Conservation (phyloP, 1,139 yeast genomes). For the Kluyveromyces sp. region DNA sequence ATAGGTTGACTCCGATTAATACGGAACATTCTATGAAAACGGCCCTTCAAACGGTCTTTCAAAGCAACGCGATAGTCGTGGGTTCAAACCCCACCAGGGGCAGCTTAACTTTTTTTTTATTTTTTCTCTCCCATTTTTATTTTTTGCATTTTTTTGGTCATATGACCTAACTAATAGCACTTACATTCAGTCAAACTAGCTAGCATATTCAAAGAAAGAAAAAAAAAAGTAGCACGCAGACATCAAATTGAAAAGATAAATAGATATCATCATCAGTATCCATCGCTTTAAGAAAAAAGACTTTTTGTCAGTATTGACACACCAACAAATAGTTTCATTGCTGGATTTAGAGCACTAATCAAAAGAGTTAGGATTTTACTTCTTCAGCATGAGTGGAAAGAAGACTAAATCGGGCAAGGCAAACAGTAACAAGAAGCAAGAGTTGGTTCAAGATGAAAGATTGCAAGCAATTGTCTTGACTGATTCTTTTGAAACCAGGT, state of each 20-base stretch:
- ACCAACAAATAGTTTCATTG: too few species aligned
- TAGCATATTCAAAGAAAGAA: too few species aligned
- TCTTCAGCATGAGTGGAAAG: constrained; percentile 11
- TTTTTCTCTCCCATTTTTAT: neutral
- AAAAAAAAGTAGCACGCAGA: too few species aligned
- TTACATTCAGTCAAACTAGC: too few species aligned
- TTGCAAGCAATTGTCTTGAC: constrained; percentile 91
- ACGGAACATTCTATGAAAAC: constrained; percentile 22
- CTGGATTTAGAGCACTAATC: neutral
- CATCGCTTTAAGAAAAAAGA: too few species aligned
- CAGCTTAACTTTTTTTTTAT: constrained; percentile 17
- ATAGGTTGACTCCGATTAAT: constrained; percentile 32
- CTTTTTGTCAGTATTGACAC: too few species aligned
- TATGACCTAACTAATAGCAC: too few species aligned
- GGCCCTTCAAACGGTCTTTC: constrained; percentile 11
- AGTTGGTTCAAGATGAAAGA: constrained; percentile 58
- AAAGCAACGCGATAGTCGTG: constrained; percentile 46
- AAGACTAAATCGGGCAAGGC: constrained; percentile 8
- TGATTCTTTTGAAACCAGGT: constrained; percentile 86
- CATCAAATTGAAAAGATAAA: too few species aligned
- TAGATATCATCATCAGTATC: too few species aligned
- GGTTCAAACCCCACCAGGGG: constrained; percentile 48
- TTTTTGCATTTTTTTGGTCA: neutral
- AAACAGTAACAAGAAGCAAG: constrained; percentile 42
- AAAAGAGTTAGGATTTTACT: neutral